Evolutionary conservation across 345 rosid genomes (phyloP).

Genomic region (Syzygium grande): DNA sequence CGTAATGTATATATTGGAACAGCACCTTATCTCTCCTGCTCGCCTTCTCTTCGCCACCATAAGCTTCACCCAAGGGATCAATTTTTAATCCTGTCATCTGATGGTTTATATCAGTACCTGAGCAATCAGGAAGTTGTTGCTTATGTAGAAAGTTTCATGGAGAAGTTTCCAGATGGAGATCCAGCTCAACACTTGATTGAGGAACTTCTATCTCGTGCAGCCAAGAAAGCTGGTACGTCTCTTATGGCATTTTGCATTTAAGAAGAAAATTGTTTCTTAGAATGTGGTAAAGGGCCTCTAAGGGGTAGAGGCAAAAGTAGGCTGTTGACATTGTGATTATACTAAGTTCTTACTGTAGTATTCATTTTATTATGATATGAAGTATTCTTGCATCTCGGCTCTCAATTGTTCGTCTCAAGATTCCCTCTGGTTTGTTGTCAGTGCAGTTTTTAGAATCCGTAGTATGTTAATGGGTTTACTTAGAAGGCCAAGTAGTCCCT

Average conservation of each 20-base stretch:
- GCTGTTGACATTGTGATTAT: neutral
- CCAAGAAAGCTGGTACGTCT: conserved; percentile 89
- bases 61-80: conserved; percentile 76
- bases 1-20: conserved; percentile 83
- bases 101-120: conserved; percentile 92
- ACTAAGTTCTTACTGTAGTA: neutral
- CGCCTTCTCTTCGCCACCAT: conserved; percentile 83
- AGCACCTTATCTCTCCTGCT: conserved; percentile 77
- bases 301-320: neutral
- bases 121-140: conserved; percentile 91
- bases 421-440: neutral
- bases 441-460: neutral
- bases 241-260: neutral
- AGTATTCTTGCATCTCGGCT: neutral
- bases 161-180: conserved; percentile 94
- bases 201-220: conserved; percentile 88
- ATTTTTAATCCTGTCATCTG: conserved; percentile 86
- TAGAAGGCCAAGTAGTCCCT: neutral
- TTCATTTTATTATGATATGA: neutral
- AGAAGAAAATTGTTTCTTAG: neutral
- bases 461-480: neutral
- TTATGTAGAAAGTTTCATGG: conserved; percentile 70
- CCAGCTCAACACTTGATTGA: conserved; percentile 94
- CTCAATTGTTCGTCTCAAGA: neutral
- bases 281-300: neutral